Evolutionary conservation across 108 stramenopile genomes (phyloP), one percentile per base, ranked within the genome.

Genomic region (Fistulifera solaris): DNA sequence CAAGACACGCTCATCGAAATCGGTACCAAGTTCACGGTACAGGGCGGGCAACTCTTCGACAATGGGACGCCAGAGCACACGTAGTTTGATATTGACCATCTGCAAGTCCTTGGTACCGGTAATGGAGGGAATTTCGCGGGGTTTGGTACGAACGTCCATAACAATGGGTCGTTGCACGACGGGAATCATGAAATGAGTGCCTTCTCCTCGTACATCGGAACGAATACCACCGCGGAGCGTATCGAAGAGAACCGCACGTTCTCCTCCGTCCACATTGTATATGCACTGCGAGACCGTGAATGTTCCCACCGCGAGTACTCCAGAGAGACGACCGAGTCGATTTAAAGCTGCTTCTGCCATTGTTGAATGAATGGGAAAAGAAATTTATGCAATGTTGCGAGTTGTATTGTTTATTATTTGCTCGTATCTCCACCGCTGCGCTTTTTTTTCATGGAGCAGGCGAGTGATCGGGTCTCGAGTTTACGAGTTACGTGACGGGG

Each of bases 21-120:
- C 96, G 0, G 74, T 78, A 48, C 98, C 98, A 45, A 98, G 81
- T 76, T 89, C 83, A 48, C 87, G 81, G 70, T 95, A 98, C 56
- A 99, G 78, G 26, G 73, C 61, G 11, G 98, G 93, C 25, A 99
- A 74, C 62, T 94, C 75, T 42, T 91, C 81, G 55, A 85, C 86
- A 38, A 85, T 75, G n/a, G 99, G 99, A 52, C 97, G 67, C 76
- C 95, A 96, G 42, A 99, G 77, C 10, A 99, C 99, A 38, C 96
- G 80, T 19, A 99, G 71, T 52, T 94, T 94, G 71, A 99, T 48
- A 72, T 95, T 99, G 26, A 98, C 99, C 94, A 95, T 98, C 65
- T 99, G 99, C 54, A 99, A 69, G 78, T 99, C 99, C 85, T 99
- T 99, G 39, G 99, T 99, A 47, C 98, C 91, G n/a, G 94, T 95